phyloP scores from a whole-genome alignment of 305 asterid species.

The Solanum hybrid region DNA sequence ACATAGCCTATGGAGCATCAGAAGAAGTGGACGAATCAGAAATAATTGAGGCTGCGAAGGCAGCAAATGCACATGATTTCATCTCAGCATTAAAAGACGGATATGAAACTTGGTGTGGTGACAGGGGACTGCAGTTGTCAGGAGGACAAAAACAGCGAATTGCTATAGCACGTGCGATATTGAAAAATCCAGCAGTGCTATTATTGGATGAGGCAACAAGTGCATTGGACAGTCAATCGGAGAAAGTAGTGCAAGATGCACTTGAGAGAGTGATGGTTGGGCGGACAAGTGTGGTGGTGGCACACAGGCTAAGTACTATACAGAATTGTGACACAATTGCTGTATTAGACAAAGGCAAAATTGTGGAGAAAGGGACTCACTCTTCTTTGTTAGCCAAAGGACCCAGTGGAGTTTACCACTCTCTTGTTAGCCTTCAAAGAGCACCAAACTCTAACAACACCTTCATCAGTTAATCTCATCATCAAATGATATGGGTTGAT shows the following conservation, averaged over 20 bases:
- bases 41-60: constrained; percentile 61
- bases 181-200: constrained; percentile 57
- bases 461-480: neutral
- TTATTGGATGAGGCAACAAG: constrained; percentile 86
- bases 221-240: constrained; percentile 76
- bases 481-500: neutral
- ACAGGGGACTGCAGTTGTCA: constrained; percentile 71
- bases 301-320: constrained; percentile 74
- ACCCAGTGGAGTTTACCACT: constrained; percentile 55
- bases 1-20: constrained; percentile 56
- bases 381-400: constrained; percentile 53
- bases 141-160: constrained; percentile 94
- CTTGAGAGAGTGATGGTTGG: constrained; percentile 81
- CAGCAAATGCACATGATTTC: constrained; percentile 84
- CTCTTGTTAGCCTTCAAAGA: constrained; percentile 66
- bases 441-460: constrained; percentile 13
- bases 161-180: constrained; percentile 78
- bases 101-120: constrained; percentile 73
- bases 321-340: constrained; percentile 68
- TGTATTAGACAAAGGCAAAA: constrained; percentile 64
- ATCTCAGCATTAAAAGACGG: constrained; percentile 61
- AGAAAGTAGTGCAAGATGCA: constrained; percentile 80
- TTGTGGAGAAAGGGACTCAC: constrained; percentile 74
- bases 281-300: constrained; percentile 81
- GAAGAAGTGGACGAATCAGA: constrained; percentile 41